Conservation (phyloP, 2,329 filamentous ascomycete species). For the Penicillium sp. region DNA sequence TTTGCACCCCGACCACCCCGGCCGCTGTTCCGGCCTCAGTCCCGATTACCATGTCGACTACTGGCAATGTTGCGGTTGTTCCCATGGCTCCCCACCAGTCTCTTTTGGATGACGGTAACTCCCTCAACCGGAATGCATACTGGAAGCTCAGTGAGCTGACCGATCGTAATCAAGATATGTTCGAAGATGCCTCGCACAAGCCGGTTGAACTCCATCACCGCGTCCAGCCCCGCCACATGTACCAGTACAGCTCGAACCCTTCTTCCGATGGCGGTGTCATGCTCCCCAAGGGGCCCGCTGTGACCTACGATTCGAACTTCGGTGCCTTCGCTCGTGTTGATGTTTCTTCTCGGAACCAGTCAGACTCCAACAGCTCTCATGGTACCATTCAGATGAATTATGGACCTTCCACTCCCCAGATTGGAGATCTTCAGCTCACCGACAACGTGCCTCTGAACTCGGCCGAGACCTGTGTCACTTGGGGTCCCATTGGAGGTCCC, state of each 20-base stretch:
- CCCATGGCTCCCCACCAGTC: neutral
- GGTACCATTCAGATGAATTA: neutral
- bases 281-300: conserved; percentile 17
- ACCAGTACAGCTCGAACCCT: neutral
- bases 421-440: neutral
- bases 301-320: neutral
- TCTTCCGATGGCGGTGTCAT: conserved; percentile 2
- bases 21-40: neutral
- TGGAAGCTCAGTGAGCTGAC: neutral
- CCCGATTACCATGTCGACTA: neutral
- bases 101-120: conserved; percentile 3
- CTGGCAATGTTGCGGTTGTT: neutral
- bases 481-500: conserved; percentile 6
- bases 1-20: neutral
- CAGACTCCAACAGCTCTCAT: neutral
- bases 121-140: neutral
- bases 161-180: neutral
- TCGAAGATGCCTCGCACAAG: neutral
- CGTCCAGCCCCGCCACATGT: neutral
- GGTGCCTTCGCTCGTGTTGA: neutral
- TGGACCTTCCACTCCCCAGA: neutral
- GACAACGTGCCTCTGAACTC: neutral
- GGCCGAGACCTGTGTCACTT: neutral
- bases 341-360: neutral
- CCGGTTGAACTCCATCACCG: neutral